Evolutionary conservation across 2,329 filamentous ascomycete genomes (phyloP).

Genomic region (Zopfia rhizophila): DNA sequence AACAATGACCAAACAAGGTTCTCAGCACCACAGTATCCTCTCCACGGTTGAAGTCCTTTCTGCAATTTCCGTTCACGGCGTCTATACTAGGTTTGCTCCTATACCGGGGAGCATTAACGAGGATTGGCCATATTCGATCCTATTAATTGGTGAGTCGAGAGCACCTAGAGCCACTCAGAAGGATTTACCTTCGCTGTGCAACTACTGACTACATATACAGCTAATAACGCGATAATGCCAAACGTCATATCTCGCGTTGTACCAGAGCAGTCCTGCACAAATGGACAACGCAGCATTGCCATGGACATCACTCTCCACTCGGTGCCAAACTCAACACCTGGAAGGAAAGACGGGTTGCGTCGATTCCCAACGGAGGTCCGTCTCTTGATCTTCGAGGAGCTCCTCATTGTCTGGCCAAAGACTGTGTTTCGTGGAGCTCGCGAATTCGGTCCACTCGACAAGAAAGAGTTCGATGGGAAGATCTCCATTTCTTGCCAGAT

Average conservation of each 20-base stretch:
- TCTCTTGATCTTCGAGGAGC: slow-evolving; percentile 30
- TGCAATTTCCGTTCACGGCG: too few relatives aligned
- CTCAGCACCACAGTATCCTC: too few relatives aligned
- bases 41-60: too few relatives aligned
- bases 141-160: too few relatives aligned
- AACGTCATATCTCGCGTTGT: slow-evolving; percentile 1
- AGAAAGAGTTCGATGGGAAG: slow-evolving; percentile 20
- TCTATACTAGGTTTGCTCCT: too few relatives aligned
- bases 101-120: too few relatives aligned
- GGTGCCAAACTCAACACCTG: background rate
- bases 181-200: too few relatives aligned
- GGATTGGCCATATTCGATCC: too few relatives aligned
- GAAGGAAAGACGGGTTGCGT: background rate
- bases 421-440: slow-evolving; percentile 22
- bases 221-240: slow-evolving; percentile 2
- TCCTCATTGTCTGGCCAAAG: slow-evolving; percentile 19
- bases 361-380: slow-evolving; percentile 28
- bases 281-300: background rate
- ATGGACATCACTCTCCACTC: slow-evolving; percentile 5
- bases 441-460: slow-evolving; percentile 22
- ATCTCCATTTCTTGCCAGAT: slow-evolving; percentile 27
- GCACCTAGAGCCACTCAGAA: too few relatives aligned
- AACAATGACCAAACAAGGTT: too few relatives aligned
- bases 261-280: too few relatives aligned
- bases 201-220: too few relatives aligned